A percentile compares a stretch with the other conserved stretches of the same genome.
These are phyloP conservation scores for Diplodia scrobiculata DNA, from an alignment of 2,329 filamentous ascomycete genomes.

Conservation along the genomic window DNA sequence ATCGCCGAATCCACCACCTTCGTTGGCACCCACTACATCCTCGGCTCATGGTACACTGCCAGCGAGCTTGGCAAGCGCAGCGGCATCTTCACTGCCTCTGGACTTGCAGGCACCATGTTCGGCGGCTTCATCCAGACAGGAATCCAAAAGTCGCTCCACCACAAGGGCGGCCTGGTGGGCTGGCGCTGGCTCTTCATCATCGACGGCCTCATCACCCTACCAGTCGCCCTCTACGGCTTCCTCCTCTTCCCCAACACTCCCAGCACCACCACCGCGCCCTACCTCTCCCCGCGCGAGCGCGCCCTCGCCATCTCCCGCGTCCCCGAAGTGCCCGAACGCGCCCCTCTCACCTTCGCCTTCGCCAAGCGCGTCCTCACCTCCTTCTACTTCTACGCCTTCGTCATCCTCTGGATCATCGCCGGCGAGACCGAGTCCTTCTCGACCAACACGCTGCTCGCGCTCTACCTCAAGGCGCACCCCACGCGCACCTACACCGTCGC, in stretches of 20 bases:
- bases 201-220: slow-evolving; percentile 60
- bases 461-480: slow-evolving; percentile 55
- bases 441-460: slow-evolving; percentile 60
- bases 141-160: slow-evolving; percentile 50
- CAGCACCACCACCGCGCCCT: slow-evolving; percentile 47
- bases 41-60: slow-evolving; percentile 64
- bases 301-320: slow-evolving; percentile 51
- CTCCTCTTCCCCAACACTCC: slow-evolving; percentile 52
- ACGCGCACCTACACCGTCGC: slow-evolving; percentile 51
- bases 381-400: slow-evolving; percentile 68
- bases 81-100: slow-evolving; percentile 63
- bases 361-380: slow-evolving; percentile 59
- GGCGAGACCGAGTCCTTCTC: slow-evolving; percentile 72
- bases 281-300: slow-evolving; percentile 47
- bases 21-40: slow-evolving; percentile 61
- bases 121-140: slow-evolving; percentile 64
- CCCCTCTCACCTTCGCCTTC: slow-evolving; percentile 55
- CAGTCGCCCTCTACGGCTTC: slow-evolving; percentile 59
- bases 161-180: slow-evolving; percentile 54
- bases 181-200: slow-evolving; percentile 56
- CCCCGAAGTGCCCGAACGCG: slow-evolving; percentile 50
- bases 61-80: slow-evolving; percentile 64
- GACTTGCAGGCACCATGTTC: slow-evolving; percentile 63
- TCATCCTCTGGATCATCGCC: slow-evolving; percentile 68
- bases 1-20: slow-evolving; percentile 61